Conservation (phyloP, 192 early-diverging fungal species). For the Backusella mclennaniae region DNA sequence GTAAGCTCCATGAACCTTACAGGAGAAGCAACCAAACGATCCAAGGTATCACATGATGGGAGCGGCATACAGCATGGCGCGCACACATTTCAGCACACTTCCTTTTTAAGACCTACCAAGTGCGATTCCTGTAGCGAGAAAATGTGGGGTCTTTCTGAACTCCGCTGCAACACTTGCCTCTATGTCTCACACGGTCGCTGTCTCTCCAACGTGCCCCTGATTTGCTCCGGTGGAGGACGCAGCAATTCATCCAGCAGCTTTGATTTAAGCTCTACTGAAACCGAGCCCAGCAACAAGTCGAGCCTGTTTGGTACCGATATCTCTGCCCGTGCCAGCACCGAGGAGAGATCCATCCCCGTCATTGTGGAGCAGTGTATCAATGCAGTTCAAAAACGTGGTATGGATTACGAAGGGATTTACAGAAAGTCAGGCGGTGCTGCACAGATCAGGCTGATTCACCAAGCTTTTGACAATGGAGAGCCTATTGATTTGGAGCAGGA, state of each 20-base stretch:
- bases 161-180: slow-evolving; percentile 42
- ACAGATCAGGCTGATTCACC: slow-evolving; percentile 60
- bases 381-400: slow-evolving; percentile 58
- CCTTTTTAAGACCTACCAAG: slow-evolving; percentile 35
- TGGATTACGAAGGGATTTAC: slow-evolving; percentile 75
- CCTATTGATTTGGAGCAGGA: slow-evolving; percentile 44
- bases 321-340: slow-evolving; percentile 48
- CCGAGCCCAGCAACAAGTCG: neutral
- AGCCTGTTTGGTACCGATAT: slow-evolving; percentile 67
- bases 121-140: slow-evolving; percentile 54
- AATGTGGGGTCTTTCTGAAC: slow-evolving; percentile 45
- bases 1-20: neutral
- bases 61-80: slow-evolving; percentile 6
- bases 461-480: slow-evolving; percentile 56
- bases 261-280: neutral
- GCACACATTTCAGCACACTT: slow-evolving; percentile 17
- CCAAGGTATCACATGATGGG: neutral
- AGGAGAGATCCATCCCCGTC: slow-evolving; percentile 57
- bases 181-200: slow-evolving; percentile 40
- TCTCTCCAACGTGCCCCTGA: slow-evolving; percentile 13
- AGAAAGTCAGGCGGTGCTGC: slow-evolving; percentile 72
- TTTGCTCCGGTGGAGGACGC: neutral
- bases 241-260: neutral
- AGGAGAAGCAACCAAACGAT: neutral
- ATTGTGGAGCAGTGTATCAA: slow-evolving; percentile 65